Base-by-base conservation (phyloP, 495 filamentous ascomycete species). In the Xylaria telfairii region DNA sequence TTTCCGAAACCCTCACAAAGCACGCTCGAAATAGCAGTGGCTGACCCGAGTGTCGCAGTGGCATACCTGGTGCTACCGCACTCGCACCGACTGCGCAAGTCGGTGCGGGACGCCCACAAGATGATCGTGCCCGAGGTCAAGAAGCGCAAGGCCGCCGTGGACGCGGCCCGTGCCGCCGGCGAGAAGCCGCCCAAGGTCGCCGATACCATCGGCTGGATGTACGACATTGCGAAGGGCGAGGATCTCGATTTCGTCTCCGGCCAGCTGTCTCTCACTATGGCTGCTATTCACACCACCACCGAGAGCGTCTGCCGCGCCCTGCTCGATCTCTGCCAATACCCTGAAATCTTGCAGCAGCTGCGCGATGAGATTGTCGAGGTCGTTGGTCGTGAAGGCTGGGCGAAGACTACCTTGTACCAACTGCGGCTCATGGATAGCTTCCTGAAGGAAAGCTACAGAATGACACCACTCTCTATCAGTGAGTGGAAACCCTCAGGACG, bases 371-470 rank as follows among this genome's bases (percentile, higher is more conserved):
- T 83, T 56, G 71, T 77, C 47, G 71, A 76, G 39, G 83, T 83
- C 19, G 73, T 81, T 30, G 69, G 73, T 41, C 67, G 77, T 54
- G 56, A 81, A 19, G 77, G 77, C 13, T 79, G 86, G 78, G 81
- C 83, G 44, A 88, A 85, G 77, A 80, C 80, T 19, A 83, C 82
- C 6, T 47, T 87, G 26, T 77, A 80, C 28, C 87, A 87, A 72
- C 73, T 89, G 67, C 84, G 82, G 73, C 73, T 86, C 60, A 80
- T 89, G 83, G 85, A 87, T 62, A 83, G 81, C 76, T 80, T 85
- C 34, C 53, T 86, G 70, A 85, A 83, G 67, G 84, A 86, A 68
- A 77, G 74, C 24, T 79, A 81, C 59, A 65, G 84, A 30, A 21
- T 82, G 19, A 76, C 78, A 4, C 82, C 83, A 0, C 75, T 79